Evolutionary conservation across 305 asterid species (phyloP), one percentile per base, ranked within the genome.

Genomic region (Nicotiana rustica): DNA sequence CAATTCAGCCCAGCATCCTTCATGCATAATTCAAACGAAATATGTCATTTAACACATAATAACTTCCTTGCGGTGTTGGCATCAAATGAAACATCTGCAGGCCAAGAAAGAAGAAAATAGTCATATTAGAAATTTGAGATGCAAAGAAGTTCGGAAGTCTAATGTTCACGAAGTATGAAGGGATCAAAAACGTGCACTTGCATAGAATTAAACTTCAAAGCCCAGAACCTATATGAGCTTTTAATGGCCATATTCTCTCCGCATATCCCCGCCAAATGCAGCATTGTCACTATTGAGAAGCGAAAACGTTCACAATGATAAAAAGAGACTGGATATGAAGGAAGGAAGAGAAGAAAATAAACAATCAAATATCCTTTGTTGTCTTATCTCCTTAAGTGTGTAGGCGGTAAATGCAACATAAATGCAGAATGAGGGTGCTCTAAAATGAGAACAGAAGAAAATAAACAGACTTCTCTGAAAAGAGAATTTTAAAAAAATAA

Each of bases 21-120:
- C 77, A 80, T 67, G 77, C 83, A 67, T 80, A 80, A 56, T 66
- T 80, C 83, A 80, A 80, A 4, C 83, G 78, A 61, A 80, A 66
- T 41, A 80, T 49, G 67, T 80, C 83, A 29, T 66, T 66, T 13
- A 65, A 17, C 83, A 80, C 78, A 36, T 66, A 80, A 55, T 66
- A 66, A 67, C 77, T 49, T 44, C 83, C 83, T 15, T 44, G 56
- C 6, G 44, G 52, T 80, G 78, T 66, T 33, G 83, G 76, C 83
- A 66, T 64, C 83, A 80, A 65, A 47, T 80, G 83, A 38, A 80
- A 80, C 83, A 80, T 80, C 83, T 65, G 82, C 67, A 73, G 56
- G 14, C 61, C 79, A 47, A 71, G 29, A 61, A 52, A 62, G 41
- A 79, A 9, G 13, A 3, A 29, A 52, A 3, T 17, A 38, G 7